Evolutionary conservation across 306 rosid species (phyloP).

Genomic region (Neltuma alba): DNA sequence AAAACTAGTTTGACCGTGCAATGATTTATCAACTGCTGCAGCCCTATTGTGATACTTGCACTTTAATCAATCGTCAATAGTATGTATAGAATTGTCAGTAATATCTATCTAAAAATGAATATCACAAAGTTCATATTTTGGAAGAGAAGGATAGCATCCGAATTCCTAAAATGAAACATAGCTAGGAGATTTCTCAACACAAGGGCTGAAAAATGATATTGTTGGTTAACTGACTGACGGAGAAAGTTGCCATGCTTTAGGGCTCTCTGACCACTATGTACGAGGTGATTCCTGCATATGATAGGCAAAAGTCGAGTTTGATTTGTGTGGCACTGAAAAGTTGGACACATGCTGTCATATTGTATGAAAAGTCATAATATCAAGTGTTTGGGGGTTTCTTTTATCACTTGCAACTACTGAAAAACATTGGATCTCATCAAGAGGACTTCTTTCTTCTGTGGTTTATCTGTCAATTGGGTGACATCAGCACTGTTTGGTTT

Average conservation of each 20-base stretch:
- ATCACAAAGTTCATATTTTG: constrained; percentile 25
- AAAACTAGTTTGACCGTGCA: neutral
- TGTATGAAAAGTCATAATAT: constrained; percentile 13
- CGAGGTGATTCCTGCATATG: constrained; percentile 8
- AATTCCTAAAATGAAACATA: neutral
- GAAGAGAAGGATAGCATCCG: constrained; percentile 14
- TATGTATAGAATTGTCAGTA: neutral
- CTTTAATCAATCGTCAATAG: neutral
- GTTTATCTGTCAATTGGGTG: constrained; percentile 1
- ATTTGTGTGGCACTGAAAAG: constrained; percentile 2
- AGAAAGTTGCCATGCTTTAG: neutral
- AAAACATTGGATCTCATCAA: neutral
- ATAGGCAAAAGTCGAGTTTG: constrained; percentile 20
- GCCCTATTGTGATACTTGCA: neutral
- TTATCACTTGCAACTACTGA: constrained; percentile 1
- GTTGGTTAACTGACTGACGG: neutral
- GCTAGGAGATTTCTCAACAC: neutral
- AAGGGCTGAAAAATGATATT: neutral
- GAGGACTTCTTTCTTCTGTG: constrained; percentile 5
- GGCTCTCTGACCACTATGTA: neutral
- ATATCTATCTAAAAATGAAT: neutral
- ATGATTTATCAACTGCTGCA: constrained; percentile 5
- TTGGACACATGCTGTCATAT: constrained; percentile 10
- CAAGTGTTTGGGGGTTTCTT: constrained; percentile 12
- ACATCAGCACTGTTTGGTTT: neutral